Evolutionary conservation across 73 alveolate species (phyloP).

Genomic region (Loxodes magnus): DNA sequence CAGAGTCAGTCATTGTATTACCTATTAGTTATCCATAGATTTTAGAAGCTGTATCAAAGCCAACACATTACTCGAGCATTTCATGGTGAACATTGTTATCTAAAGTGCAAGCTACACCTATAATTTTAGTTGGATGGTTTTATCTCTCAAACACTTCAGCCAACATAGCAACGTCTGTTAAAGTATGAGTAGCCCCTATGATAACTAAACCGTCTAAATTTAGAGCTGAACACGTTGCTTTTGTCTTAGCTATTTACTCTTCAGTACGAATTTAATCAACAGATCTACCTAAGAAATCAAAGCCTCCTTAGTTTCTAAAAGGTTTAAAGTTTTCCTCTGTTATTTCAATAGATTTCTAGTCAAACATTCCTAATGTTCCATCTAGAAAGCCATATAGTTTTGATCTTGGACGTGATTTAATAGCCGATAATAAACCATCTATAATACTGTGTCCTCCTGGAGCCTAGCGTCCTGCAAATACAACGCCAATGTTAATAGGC

Average conservation of each 20-base stretch:
- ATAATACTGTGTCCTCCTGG: conserved; percentile 69
- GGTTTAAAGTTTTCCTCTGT: conserved; percentile 35
- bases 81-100: conserved; percentile 67
- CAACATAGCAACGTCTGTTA: conserved; percentile 63
- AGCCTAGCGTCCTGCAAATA: conserved; percentile 44
- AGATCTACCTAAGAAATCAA: conserved; percentile 50
- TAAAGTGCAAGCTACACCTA: conserved; percentile 72
- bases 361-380: conserved; percentile 49
- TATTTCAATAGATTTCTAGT: conserved; percentile 23
- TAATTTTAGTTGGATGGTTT: conserved; percentile 34
- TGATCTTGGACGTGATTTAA: conserved; percentile 13
- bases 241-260: conserved; percentile 24
- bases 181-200: conserved; percentile 81
- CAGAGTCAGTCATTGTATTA: conserved; percentile 61
- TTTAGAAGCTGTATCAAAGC: conserved; percentile 77
- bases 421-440: conserved; percentile 39
- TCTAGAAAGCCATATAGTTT: conserved; percentile 38
- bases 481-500: conserved; percentile 55
- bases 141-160: conserved; percentile 53
- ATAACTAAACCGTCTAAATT: conserved; percentile 69
- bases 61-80: conserved; percentile 54
- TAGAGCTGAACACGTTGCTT: conserved; percentile 20
- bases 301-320: conserved; percentile 60
- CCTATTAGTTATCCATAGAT: conserved; percentile 72
- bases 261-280: conserved; percentile 17